phyloP scores from a whole-genome alignment of 2,329 filamentous ascomycete genomes.

The Colletotrichum eremochloae region DNA sequence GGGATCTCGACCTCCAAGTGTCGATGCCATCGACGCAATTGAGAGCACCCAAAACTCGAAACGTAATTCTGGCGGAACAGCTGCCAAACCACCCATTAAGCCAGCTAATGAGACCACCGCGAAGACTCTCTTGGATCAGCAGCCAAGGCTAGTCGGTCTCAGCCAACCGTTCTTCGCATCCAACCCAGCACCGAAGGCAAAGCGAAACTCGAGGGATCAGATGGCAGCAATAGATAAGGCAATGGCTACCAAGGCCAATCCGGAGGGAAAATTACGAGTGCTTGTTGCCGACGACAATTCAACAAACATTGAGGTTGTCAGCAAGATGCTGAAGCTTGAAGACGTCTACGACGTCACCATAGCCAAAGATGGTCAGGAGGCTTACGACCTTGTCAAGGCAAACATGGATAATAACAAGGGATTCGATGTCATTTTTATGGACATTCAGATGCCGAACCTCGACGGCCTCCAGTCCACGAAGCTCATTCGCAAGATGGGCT shows the following conservation, averaged over 20 bases:
- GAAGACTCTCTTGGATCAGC: conserved; percentile 69
- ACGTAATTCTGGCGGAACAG: conserved; percentile 34
- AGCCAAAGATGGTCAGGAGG: conserved; percentile 88
- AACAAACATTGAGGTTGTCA: conserved; percentile 70
- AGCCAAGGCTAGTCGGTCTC: conserved; percentile 85
- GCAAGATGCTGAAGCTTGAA: conserved; percentile 79
- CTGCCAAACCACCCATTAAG: conserved; percentile 31
- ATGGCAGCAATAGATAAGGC: conserved; percentile 75
- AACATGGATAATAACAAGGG: conserved; percentile 79
- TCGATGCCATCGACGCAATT: conserved; percentile 56
- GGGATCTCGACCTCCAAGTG: conserved; percentile 63
- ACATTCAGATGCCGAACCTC: conserved; percentile 94
- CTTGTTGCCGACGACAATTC: conserved; percentile 83
- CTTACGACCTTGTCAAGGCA: conserved; percentile 86
- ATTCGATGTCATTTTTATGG: conserved; percentile 96
- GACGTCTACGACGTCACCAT: conserved; percentile 90
- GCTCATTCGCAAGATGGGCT: conserved; percentile 88
- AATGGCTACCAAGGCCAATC: conserved; percentile 70
- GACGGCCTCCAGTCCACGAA: conserved; percentile 90
- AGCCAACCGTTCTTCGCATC: conserved; percentile 84
- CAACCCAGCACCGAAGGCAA: conserved; percentile 51
- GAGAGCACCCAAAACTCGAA: conserved; percentile 41
- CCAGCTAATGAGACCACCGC: conserved; percentile 49
- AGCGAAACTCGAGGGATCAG: conserved; percentile 67
- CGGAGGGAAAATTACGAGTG: conserved; percentile 77